Conservation (phyloP, 2,329 filamentous ascomycete species). For the Aspergillus novoparasiticus region DNA sequence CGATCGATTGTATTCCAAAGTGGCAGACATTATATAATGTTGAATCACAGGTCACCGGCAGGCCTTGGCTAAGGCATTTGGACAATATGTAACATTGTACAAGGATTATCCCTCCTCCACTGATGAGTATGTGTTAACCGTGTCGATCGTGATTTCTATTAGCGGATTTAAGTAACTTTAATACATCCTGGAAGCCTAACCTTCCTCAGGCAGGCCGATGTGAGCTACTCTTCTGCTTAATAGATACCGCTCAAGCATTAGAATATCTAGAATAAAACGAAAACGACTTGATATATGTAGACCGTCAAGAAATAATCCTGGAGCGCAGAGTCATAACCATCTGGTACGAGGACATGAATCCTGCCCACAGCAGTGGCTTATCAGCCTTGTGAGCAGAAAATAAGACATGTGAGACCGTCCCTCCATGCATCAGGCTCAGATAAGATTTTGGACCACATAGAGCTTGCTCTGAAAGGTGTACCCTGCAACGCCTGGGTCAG, state of each 20-base stretch:
- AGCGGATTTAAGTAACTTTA: accelerated
- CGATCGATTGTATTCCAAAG: background rate
- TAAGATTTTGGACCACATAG: background rate
- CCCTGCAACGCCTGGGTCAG: no score
- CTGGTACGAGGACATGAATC: background rate
- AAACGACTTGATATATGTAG: no score
- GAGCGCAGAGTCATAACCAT: no score
- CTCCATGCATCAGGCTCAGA: background rate
- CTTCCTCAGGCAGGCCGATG: no score
- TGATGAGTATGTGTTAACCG: background rate
- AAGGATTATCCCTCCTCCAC: background rate
- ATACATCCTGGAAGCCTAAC: background rate
- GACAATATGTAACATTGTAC: background rate
- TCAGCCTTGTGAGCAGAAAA: background rate
- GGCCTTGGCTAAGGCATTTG: background rate
- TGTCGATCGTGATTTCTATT: background rate
- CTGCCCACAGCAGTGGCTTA: background rate
- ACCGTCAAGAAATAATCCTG: no score
- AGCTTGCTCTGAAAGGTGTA: no score
- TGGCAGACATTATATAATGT: background rate
- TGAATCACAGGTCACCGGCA: background rate
- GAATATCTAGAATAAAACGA: no score
- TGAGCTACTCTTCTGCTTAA: no score
- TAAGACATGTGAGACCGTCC: background rate
- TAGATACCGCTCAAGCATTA: no score